phyloP scores from a whole-genome alignment of 2,329 filamentous ascomycete genomes.

The Beauveria caledonica region DNA sequence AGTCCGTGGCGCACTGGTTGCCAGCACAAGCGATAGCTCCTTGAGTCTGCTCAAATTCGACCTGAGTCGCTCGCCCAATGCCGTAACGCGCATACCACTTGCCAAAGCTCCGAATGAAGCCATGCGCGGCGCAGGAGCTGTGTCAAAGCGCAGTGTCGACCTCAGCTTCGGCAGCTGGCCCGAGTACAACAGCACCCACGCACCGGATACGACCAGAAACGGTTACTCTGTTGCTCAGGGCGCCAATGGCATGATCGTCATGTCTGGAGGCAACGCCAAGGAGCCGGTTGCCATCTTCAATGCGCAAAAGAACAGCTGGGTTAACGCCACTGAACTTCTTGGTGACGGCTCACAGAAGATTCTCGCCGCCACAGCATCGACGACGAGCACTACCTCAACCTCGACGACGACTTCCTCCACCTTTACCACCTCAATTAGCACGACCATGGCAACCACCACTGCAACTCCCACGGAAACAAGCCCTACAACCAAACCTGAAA shows the following conservation, averaged over 20 bases:
- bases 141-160: slow-evolving; percentile 37
- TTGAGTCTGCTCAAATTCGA: slow-evolving; percentile 76
- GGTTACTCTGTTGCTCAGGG: slow-evolving; percentile 66
- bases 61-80: slow-evolving; percentile 64
- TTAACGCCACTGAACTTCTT: slow-evolving; percentile 60
- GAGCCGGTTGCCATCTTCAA: slow-evolving; percentile 72
- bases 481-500: slow-evolving; percentile 21
- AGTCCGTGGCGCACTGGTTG: slow-evolving; percentile 56
- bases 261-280: slow-evolving; percentile 64
- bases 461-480: slow-evolving; percentile 17
- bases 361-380: slow-evolving; percentile 21
- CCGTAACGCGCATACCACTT: background rate
- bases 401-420: slow-evolving; percentile 18
- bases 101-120: background rate
- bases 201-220: slow-evolving; percentile 53
- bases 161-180: slow-evolving; percentile 60
- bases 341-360: slow-evolving; percentile 35
- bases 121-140: background rate
- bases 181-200: slow-evolving; percentile 65
- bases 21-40: slow-evolving; percentile 60
- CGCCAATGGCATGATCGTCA: slow-evolving; percentile 58
- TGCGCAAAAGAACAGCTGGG: slow-evolving; percentile 66
- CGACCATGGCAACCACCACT: slow-evolving; percentile 13
- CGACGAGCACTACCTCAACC: slow-evolving; percentile 18
- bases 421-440: slow-evolving; percentile 19